Percentiles rank a stretch among this genome's conserved stretches.
Conservation (phyloP, 2,329 filamentous ascomycete species). For the Arthrobotrys iridis region DNA sequence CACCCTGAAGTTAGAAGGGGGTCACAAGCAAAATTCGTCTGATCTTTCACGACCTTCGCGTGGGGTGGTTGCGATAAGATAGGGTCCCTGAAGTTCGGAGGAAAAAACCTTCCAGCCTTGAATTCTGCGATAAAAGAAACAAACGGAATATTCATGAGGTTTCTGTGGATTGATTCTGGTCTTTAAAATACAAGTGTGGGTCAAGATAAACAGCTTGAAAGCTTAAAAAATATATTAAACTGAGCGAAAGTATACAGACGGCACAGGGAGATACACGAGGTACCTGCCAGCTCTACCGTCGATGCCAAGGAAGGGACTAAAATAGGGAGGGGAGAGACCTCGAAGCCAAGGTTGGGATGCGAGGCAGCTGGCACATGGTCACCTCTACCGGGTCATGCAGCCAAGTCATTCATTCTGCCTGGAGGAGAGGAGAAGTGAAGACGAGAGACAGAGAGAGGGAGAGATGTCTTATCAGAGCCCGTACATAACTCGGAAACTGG, state of each 20-base stretch:
- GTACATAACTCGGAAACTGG: neutral
- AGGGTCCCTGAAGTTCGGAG: too few species aligned
- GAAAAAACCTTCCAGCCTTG: neutral
- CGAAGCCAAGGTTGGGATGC: conserved; percentile 2
- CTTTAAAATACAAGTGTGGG: neutral
- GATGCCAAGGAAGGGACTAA: neutral
- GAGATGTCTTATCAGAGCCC: conserved; percentile 17
- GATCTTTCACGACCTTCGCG: conserved; percentile 49
- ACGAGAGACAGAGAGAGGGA: too few species aligned
- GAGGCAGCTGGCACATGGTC: conserved; percentile 35
- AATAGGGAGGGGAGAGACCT: conserved; percentile 3
- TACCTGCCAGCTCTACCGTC: neutral
- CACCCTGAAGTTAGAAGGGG: conserved; percentile 8
- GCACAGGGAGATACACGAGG: neutral
- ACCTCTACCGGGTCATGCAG: conserved; percentile 49
- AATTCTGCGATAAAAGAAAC: neutral
- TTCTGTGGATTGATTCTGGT: too few species aligned
- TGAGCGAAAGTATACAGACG: neutral
- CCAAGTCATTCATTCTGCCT: conserved; percentile 45
- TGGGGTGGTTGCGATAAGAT: conserved; percentile 36
- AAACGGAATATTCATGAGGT: neutral
- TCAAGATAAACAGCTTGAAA: neutral
- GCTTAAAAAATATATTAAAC: too few species aligned
- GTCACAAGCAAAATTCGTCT: conserved; percentile 54
- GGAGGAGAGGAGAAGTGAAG: too few species aligned